A percentile compares a stretch with the other conserved stretches of the same genome.
Conservation (phyloP, 495 filamentous ascomycete species). For the Penicillium lividum region DNA sequence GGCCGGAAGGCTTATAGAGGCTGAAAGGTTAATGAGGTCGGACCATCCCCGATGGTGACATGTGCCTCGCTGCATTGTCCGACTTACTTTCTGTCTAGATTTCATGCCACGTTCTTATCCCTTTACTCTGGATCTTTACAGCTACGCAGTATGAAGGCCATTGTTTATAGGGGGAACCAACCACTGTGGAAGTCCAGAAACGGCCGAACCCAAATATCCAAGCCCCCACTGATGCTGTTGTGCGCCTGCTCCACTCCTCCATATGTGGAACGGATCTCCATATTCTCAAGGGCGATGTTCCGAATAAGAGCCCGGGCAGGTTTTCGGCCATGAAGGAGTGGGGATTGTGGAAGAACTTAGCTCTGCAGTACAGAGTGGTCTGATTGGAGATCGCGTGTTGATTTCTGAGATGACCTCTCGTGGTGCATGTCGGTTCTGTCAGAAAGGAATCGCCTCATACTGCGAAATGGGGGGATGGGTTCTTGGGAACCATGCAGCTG, state of each 20-base stretch:
- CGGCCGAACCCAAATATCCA: slow-evolving; percentile 65
- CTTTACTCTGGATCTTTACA: neutral
- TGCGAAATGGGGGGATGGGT: slow-evolving; percentile 45
- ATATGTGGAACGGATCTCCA: slow-evolving; percentile 85
- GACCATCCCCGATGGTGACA: neutral
- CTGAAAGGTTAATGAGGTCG: neutral
- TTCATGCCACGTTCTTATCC: neutral
- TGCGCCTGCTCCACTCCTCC: slow-evolving; percentile 74
- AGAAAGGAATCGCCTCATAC: slow-evolving; percentile 36
- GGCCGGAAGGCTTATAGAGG: neutral
- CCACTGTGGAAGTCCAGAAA: slow-evolving; percentile 41
- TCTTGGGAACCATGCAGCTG: slow-evolving; percentile 46
- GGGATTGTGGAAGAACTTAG: slow-evolving; percentile 77
- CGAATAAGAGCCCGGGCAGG: slow-evolving; percentile 70
- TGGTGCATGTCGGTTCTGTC: slow-evolving; percentile 43
- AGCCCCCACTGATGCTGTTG: slow-evolving; percentile 72
- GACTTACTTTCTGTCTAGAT: neutral
- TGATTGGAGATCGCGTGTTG: slow-evolving; percentile 43
- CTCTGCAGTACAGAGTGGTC: slow-evolving; percentile 50
- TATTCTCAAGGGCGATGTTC: slow-evolving; percentile 66
- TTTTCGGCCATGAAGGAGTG: slow-evolving; percentile 83
- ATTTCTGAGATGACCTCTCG: slow-evolving; percentile 45
- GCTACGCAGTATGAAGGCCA: slow-evolving; percentile 30
- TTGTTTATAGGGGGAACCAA: slow-evolving; percentile 35
- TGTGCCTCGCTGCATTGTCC: slow-evolving; percentile 2